These are phyloP conservation scores for Phlyctochytrium planicorne DNA, from an alignment of 192 early-diverging fungal species.

Conservation along the genomic window DNA sequence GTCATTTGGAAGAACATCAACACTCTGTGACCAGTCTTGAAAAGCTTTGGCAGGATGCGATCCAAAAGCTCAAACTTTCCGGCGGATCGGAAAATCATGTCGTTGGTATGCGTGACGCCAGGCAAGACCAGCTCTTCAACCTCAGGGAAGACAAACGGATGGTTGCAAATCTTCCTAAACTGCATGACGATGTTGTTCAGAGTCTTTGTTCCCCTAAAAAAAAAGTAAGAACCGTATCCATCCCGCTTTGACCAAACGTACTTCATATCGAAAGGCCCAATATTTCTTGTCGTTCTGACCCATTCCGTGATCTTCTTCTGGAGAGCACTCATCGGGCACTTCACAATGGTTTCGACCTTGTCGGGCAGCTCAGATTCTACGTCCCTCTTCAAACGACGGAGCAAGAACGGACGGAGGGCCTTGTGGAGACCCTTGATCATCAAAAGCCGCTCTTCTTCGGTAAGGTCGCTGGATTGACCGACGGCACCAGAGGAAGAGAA, in stretches of 20 bases:
- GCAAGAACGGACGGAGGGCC: slow-evolving; percentile 93
- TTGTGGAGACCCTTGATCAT: slow-evolving; percentile 97
- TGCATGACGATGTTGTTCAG: slow-evolving; percentile 99
- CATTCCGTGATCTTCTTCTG: slow-evolving; percentile 69
- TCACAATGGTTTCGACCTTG: slow-evolving; percentile 93
- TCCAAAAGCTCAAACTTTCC: slow-evolving; percentile 99
- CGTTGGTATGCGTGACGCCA: slow-evolving; percentile 56
- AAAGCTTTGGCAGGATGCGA: slow-evolving; percentile 89
- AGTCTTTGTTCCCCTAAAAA: slow-evolving; percentile 60
- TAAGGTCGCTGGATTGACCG: slow-evolving; percentile 87
- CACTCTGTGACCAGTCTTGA: slow-evolving; percentile 76
- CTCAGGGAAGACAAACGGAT: slow-evolving; percentile 95
- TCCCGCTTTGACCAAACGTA: slow-evolving; percentile 25
- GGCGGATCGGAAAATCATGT: slow-evolving; percentile 74
- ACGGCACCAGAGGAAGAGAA: slow-evolving; percentile 66
- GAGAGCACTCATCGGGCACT: slow-evolving; percentile 85
- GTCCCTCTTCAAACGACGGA: slow-evolving; percentile 96
- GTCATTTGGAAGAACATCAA: slow-evolving; percentile 71
- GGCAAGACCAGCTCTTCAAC: slow-evolving; percentile 87
- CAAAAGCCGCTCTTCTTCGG: slow-evolving; percentile 97
- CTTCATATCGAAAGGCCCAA: slow-evolving; percentile 42
- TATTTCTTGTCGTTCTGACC: slow-evolving; percentile 64
- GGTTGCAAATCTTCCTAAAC: slow-evolving; percentile 97
- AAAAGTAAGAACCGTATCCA: slow-evolving; percentile 10
- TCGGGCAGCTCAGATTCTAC: slow-evolving; percentile 97